Evolutionary conservation across 345 rosid species (phyloP), one percentile per base, ranked within the genome.

Genomic region (Camelina sativa): DNA sequence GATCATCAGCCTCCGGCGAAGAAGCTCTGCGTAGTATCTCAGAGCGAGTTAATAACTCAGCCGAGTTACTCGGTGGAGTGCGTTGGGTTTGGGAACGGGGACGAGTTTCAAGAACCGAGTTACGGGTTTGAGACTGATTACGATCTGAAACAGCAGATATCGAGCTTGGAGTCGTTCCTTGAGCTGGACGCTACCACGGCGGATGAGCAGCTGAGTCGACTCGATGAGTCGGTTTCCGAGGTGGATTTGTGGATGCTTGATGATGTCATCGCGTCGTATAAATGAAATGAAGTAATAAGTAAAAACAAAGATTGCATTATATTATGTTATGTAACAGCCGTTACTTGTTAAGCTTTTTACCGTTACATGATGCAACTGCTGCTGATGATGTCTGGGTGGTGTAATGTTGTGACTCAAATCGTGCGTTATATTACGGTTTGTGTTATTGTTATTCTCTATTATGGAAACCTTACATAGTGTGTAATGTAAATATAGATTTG

Each of bases 221-320:
- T 67, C 64, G 66, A 66, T 8, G 88, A 55, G 65, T 43, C 79
- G 32, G 77, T 72, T 11, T 28, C 74, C 17, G 75, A 54, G 50
- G 60, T 58, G 79, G 88, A 84, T 73, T 80, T 86, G 15, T 90
- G 98, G 98, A 86, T 84, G 90, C 76, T 90, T 50, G 93, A 85
- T 62, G 89, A 89, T 70, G 69, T 86, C 52, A 82, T 82, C 68
- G 71, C 85, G 9, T 32, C 76, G 56, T 77, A 50, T 54, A 30
- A 57, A 15, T 71, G 19, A 65, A 38, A 58, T 38, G 3, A n/a
- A 16, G 7, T 28, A 47, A 57, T 5, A 51, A 56, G 23, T 25
- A 73, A 37, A n/a, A 50, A 75, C 60, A 67, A 67, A 40, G 48
- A 60, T 2, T 69, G 65, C 54, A 44, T 32, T 11, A 30, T 62